Conservation (phyloP, 1,139 yeast genomes). For the Protomyces pachydermus region DNA sequence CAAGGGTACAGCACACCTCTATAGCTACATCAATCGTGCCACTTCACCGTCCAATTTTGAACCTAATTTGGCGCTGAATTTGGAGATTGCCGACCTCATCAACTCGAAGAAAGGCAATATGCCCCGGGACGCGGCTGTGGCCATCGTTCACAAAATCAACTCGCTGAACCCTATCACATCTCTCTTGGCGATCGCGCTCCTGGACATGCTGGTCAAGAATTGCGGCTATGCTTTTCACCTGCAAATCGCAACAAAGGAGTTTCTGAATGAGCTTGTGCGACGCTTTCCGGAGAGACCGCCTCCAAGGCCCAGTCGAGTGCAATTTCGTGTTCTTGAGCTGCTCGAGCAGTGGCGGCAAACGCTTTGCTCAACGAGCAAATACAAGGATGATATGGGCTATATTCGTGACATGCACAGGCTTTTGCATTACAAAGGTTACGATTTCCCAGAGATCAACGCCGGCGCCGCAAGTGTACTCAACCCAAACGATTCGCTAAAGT, state of each 20-base stretch:
- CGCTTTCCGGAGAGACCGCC: slow-evolving; percentile 96
- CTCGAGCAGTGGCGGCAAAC: slow-evolving; percentile 98
- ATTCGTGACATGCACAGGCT: slow-evolving; percentile 94
- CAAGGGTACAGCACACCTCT: slow-evolving; percentile 11
- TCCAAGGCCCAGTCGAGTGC: slow-evolving; percentile 72
- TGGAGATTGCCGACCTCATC: slow-evolving; percentile 89
- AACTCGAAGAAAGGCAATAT: slow-evolving; percentile 80
- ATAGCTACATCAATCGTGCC: slow-evolving; percentile 57
- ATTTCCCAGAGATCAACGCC: slow-evolving; percentile 79
- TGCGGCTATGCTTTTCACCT: slow-evolving; percentile 97
- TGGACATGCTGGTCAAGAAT: slow-evolving; percentile 90
- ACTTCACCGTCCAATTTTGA: slow-evolving; percentile 79
- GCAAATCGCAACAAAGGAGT: slow-evolving; percentile 91
- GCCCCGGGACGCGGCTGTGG: slow-evolving; percentile 89
- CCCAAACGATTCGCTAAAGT: slow-evolving; percentile 79
- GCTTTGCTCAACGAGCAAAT: slow-evolving; percentile 79
- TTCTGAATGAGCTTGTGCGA: slow-evolving; percentile 84
- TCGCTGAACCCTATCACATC: slow-evolving; percentile 78
- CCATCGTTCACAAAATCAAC: slow-evolving; percentile 79
- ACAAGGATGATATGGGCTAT: slow-evolving; percentile 86
- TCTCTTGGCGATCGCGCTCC: slow-evolving; percentile 53
- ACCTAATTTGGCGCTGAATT: slow-evolving; percentile 80
- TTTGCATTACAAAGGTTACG: slow-evolving; percentile 66
- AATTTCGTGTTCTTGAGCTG: slow-evolving; percentile 76
- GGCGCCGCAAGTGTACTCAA: slow-evolving; percentile 92